Base-by-base conservation (phyloP, 1,284 basidiomycete species). In the Flammula alnicola region DNA sequence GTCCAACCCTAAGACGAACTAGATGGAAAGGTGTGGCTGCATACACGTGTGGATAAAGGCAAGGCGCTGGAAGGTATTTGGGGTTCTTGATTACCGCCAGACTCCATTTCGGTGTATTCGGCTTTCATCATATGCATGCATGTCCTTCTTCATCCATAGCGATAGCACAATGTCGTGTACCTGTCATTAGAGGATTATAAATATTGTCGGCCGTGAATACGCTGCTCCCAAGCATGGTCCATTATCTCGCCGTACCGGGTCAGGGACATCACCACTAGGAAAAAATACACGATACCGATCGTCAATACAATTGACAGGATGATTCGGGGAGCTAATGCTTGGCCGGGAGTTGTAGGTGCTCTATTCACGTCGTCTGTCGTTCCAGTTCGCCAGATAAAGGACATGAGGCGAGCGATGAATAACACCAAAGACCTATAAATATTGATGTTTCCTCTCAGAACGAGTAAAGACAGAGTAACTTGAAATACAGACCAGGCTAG, bases 351-450 rank as follows among this genome's bases (percentile, higher is more conserved):
- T 12, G 16, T 12, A 32, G 12, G 12, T 9, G 12, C 30, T 32
- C 30, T 3, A 32, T 11, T 9, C 8, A 16, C 30, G 38, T 77
- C 69, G 1, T 58, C 47, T 3, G 60, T 57, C 0, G 72, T 65
- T 17, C 75, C 79, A 0, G 75, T 73, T 36, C 78, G 74, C 83
- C 83, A 85, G 43, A 83, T 72, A 53, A 74, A 85, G 10, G 76
- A 65, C 44, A 84, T 70, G 54, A 84, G 79, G 19, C 80, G 67
- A 8, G 71, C 62, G 49, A 79, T 62, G 64, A 81, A 85, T 27
- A 76, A 69, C 30, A 83, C 71, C 64, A 86, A 75, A 1, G 81
- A 80, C 73, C 75, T 76, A 40, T 26, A 5, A 32, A 17, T 23
- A 25, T 10, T 6, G n/a, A 8, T 12, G 12, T 32, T 16, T 4